Conservation (phyloP, 129 eudicot genomes). For the Glebionis coronaria region DNA sequence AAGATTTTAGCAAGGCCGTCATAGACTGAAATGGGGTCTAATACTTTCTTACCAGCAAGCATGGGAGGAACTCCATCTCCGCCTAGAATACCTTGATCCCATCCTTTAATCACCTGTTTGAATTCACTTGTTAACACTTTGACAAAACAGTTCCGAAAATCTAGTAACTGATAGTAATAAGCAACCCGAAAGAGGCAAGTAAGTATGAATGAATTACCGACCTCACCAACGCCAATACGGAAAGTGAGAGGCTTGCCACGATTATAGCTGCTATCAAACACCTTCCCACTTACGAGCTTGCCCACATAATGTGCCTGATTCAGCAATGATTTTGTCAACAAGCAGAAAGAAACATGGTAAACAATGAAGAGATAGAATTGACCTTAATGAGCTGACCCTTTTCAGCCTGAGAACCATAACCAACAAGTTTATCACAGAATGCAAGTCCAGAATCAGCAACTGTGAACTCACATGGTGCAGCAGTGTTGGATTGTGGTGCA, state of each 20-base stretch:
- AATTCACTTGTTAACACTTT: neutral
- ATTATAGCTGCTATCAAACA: conserved; percentile 95
- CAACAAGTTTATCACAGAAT: conserved; percentile 65
- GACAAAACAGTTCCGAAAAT: neutral
- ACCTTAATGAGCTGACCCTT: conserved; percentile 87
- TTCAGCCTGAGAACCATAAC: conserved; percentile 58
- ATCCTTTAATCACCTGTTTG: conserved; percentile 82
- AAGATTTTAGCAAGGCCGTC: too few species aligned
- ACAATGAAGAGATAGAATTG: neutral
- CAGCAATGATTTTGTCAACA: neutral
- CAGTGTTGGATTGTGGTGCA: conserved; percentile 24
- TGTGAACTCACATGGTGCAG: conserved; percentile 52
- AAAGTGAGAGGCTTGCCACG: conserved; percentile 92
- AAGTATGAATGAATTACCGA: conserved; percentile 10
- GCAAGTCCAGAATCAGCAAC: conserved; percentile 69
- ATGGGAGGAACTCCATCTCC: conserved; percentile 95
- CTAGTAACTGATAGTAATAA: neutral
- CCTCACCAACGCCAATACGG: conserved; percentile 98
- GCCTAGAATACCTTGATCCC: conserved; percentile 95
- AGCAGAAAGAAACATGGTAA: neutral
- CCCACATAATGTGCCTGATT: conserved; percentile 91
- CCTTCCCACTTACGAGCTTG: conserved; percentile 72
- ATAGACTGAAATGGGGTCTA: too few species aligned
- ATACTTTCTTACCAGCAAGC: conserved; percentile 63
- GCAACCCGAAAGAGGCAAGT: too few species aligned